phyloP scores from a whole-genome alignment of 2,329 filamentous ascomycete genomes.

The Aciculosporium take region DNA sequence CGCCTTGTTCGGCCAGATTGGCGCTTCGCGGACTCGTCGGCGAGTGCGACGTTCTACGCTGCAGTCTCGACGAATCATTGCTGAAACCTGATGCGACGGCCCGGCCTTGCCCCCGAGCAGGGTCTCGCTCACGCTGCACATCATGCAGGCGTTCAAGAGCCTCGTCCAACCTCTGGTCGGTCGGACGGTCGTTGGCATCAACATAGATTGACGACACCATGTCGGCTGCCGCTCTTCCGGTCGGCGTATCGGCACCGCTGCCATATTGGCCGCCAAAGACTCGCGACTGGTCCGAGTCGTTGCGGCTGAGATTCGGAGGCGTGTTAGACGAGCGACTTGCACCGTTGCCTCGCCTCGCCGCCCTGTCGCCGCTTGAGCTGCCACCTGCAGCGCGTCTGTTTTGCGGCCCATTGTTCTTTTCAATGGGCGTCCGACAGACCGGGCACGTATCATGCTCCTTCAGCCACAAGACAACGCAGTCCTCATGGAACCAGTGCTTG shows the following conservation, averaged over 20 bases:
- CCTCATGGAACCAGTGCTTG: constrained; percentile 83
- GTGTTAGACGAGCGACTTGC: neutral
- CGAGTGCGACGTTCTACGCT: constrained; percentile 24
- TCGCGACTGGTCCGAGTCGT: constrained; percentile 2
- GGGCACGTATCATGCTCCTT: constrained; percentile 88
- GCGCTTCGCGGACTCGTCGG: constrained; percentile 21
- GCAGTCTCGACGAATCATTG: constrained; percentile 20
- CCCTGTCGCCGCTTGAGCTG: neutral
- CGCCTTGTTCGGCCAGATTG: constrained; percentile 16
- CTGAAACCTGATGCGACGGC: constrained; percentile 14
- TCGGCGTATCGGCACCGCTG: constrained; percentile 3
- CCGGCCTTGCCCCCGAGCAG: constrained; percentile 12
- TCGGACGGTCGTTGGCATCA: constrained; percentile 16
- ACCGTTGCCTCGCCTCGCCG: neutral
- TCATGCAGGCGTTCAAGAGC: constrained; percentile 17
- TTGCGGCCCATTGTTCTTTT: constrained; percentile 18
- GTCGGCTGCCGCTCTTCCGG: constrained; percentile 5
- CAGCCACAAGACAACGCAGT: constrained; percentile 73
- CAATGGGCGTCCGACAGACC: constrained; percentile 52
- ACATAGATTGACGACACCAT: constrained; percentile 9
- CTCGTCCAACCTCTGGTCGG: constrained; percentile 15
- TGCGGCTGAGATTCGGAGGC: neutral
- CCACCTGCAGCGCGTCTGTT: constrained; percentile 6
- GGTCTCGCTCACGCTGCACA: constrained; percentile 13
- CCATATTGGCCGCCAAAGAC: neutral